Evolutionary conservation across 208 protist species (phyloP).

Genomic region (Acanthamoeba rhysodes): DNA sequence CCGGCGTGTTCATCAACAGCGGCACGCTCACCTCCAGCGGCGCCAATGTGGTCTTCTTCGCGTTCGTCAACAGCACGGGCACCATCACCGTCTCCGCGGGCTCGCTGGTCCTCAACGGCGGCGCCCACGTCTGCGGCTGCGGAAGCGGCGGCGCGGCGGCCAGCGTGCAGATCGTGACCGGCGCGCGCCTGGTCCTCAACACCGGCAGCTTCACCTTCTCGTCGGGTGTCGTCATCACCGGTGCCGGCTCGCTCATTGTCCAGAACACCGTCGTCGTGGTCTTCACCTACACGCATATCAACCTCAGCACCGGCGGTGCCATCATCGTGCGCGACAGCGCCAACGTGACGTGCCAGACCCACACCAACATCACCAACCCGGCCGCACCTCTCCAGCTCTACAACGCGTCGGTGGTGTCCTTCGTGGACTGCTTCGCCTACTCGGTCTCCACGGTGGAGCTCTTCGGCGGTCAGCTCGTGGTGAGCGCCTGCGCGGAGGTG

Average conservation of each 20-base stretch:
- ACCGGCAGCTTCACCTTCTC: conserved; percentile 33
- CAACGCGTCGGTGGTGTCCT: conserved; percentile 14
- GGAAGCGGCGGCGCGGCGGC: not conserved
- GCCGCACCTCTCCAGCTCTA: not conserved
- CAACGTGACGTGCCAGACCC: conserved; percentile 24
- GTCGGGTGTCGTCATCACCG: not conserved
- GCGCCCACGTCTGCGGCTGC: not conserved
- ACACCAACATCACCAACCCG: conserved; percentile 34
- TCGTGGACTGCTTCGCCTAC: conserved; percentile 34
- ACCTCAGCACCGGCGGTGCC: not conserved
- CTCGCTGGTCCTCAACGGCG: conserved; percentile 34
- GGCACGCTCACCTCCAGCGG: not conserved
- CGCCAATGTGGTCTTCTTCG: conserved; percentile 13
- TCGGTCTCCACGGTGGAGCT: conserved; percentile 2
- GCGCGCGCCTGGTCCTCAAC: not conserved
- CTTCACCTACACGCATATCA: not conserved
- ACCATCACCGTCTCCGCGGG: not conserved
- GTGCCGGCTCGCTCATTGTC: conserved; percentile 22
- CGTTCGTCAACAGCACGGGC: not conserved
- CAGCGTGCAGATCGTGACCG: not conserved
- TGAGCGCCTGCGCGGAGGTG: not conserved
- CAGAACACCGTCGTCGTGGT: not conserved
- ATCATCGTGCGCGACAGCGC: conserved; percentile 58
- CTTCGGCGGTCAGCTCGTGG: conserved; percentile 24
- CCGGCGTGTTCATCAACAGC: conserved; percentile 63